phyloP scores from a whole-genome alignment of 176 grass and related monocot genomes.

The Leersia perrieri region DNA sequence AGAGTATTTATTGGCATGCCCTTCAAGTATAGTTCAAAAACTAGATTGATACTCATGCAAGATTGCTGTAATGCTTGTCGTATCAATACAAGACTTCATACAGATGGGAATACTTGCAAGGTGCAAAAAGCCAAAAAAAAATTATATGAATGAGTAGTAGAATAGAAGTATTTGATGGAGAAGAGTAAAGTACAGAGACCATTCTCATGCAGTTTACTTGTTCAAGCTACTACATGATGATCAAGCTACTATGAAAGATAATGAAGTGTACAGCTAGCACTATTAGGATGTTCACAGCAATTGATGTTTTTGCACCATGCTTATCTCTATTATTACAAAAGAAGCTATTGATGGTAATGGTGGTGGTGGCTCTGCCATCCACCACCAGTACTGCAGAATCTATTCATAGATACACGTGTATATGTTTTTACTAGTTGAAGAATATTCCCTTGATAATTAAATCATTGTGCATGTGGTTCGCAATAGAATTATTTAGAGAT shows the following conservation, averaged over 20 bases:
- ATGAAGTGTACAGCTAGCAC: not conserved
- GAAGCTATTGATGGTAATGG: not conserved
- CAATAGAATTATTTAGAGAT: not conserved
- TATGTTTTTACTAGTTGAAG: not conserved
- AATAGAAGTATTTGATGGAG: not conserved
- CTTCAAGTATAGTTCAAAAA: not conserved
- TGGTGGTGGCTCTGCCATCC: not conserved
- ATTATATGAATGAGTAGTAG: conserved; percentile 8
- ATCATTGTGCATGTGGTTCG: not conserved
- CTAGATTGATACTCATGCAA: conserved; percentile 3
- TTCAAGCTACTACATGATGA: not conserved
- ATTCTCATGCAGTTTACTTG: conserved; percentile 7
- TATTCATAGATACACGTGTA: not conserved
- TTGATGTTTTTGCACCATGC: not conserved
- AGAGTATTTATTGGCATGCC: conserved; percentile 20
- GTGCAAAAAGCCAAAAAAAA: not conserved
- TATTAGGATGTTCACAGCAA: not conserved
- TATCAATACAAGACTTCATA: not conserved
- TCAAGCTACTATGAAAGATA: not conserved
- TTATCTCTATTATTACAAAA: not conserved
- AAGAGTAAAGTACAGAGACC: not conserved
- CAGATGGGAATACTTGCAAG: not conserved
- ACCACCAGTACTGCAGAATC: not conserved
- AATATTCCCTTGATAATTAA: not conserved
- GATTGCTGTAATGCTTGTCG: conserved; percentile 1